These are phyloP conservation scores for Diplodia intermedia DNA, from an alignment of 2,329 filamentous ascomycete species.

Conservation along the genomic window DNA sequence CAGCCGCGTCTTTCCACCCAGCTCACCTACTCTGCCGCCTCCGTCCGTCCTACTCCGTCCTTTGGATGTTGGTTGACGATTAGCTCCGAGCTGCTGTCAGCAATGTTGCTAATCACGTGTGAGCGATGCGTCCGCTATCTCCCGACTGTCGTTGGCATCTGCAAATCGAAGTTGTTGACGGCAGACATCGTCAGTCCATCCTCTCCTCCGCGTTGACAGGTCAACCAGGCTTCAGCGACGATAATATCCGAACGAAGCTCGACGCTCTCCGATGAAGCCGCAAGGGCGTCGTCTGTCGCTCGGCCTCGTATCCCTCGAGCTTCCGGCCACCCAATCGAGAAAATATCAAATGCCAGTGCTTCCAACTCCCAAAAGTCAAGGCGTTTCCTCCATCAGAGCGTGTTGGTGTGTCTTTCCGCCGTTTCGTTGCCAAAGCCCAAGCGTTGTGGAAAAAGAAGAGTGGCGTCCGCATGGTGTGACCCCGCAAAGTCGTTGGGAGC, in stretches of 20 bases:
- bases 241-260: neutral
- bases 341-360: neutral
- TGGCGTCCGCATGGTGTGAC: constrained; percentile 26
- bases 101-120: neutral
- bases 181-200: neutral
- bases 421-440: neutral
- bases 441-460: neutral
- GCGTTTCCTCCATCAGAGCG: neutral
- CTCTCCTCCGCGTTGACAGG: neutral
- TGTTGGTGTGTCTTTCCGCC: constrained; percentile 7
- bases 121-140: neutral
- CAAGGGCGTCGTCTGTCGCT: neutral
- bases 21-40: neutral
- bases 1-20: neutral
- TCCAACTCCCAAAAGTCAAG: neutral
- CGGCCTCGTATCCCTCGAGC: neutral
- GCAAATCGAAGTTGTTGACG: neutral
- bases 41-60: neutral
- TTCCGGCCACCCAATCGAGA: neutral
- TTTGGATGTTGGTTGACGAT: neutral
- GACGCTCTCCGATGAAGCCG: neutral
- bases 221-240: neutral
- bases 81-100: neutral
- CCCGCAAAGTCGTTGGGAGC: constrained; percentile 25
- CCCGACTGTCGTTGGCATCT: neutral